phyloP scores from a whole-genome alignment of 78 protist genomes.

The Capsaspora owczarzaki region DNA sequence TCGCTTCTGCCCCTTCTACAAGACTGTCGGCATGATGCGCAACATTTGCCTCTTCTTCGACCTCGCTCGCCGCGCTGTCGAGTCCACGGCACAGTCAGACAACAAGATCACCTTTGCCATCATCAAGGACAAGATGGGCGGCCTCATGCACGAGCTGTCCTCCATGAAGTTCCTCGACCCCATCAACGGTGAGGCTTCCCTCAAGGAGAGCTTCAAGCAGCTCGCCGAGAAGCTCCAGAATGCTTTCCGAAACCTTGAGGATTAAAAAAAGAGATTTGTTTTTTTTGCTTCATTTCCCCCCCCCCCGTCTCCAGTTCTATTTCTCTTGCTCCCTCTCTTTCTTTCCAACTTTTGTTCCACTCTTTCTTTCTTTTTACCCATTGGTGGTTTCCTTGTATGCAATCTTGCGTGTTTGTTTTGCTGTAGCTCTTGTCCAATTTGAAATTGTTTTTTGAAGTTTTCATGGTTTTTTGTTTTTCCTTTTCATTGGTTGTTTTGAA shows the following conservation, averaged over 20 bases:
- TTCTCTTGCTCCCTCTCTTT: not conserved
- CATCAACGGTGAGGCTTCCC: not conserved
- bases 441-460: no score
- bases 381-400: not conserved
- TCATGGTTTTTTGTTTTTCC: no score
- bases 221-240: constrained; percentile 12
- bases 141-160: constrained; percentile 12
- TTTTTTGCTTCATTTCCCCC: not conserved
- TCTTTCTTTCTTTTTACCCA: not conserved
- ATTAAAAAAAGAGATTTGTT: not conserved
- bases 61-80: constrained; percentile 9
- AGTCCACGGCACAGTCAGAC: constrained; percentile 11
- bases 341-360: not conserved
- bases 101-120: constrained; percentile 8
- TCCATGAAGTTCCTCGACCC: constrained; percentile 37
- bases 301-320: no score
- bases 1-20: constrained; percentile 97
- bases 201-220: not conserved
- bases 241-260: constrained; percentile 33
- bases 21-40: constrained; percentile 93
- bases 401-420: not conserved
- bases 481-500: no score
- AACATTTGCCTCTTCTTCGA: constrained; percentile 80
- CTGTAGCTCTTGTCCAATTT: no score
- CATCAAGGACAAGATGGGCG: constrained; percentile 14